Evolutionary conservation across 257 asterid species (phyloP).

Genomic region (Voacanga thouarsii): DNA sequence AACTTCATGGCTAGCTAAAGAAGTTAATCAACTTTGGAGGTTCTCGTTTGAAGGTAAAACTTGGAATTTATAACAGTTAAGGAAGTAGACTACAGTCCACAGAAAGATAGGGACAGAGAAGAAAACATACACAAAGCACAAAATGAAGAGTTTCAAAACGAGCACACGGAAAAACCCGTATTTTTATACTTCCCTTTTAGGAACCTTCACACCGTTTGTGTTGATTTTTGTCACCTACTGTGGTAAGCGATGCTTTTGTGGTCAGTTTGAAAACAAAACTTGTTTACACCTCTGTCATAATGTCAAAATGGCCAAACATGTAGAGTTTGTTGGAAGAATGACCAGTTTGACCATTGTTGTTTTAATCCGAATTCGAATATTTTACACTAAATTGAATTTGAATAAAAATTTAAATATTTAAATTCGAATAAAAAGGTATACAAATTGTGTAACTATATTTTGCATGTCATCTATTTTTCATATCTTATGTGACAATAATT

Average conservation of each 20-base stretch:
- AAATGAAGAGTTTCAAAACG: slow-evolving; percentile 56
- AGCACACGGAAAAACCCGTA: slow-evolving; percentile 32
- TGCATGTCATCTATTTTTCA: too few relatives aligned
- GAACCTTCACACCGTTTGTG: slow-evolving; percentile 50
- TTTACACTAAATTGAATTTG: too few relatives aligned
- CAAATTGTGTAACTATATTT: too few relatives aligned
- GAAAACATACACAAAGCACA: slow-evolving; percentile 66
- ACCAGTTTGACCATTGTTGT: background rate
- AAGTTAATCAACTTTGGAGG: background rate
- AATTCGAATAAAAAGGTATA: too few relatives aligned
- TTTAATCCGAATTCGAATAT: too few relatives aligned
- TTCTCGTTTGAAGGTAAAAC: slow-evolving; percentile 3
- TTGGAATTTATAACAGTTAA: slow-evolving; percentile 39
- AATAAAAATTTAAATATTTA: too few relatives aligned
- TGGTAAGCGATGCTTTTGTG: slow-evolving; percentile 18
- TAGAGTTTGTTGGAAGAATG: background rate
- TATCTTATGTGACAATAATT: too few relatives aligned
- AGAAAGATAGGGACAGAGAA: slow-evolving; percentile 21
- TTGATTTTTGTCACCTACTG: slow-evolving; percentile 38
- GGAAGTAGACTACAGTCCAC: slow-evolving; percentile 4
- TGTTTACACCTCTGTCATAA: slow-evolving; percentile 11
- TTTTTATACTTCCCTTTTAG: slow-evolving; percentile 40
- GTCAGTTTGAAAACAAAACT: slow-evolving; percentile 12
- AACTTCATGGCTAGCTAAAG: slow-evolving; percentile 30
- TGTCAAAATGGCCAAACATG: background rate